Base-by-base conservation (phyloP, 108 stramenopile species). In the Schizochytrium sp. region DNA sequence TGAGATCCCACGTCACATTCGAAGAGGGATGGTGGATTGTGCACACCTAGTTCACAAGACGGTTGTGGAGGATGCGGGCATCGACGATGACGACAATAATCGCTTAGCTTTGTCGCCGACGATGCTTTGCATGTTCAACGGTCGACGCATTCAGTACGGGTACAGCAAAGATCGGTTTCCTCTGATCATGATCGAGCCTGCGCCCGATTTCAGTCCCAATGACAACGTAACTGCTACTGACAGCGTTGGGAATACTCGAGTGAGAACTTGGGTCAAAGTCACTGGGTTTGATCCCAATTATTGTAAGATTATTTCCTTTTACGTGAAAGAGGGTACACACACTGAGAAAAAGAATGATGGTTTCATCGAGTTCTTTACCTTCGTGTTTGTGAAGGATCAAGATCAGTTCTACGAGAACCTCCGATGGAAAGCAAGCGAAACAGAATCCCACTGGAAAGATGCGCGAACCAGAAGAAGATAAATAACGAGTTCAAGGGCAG, bases 321-420 rank as follows among this genome's bases (percentile, higher is more conserved):
- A 1, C 0, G n/a, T 60, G 59, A 60, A 60, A n/a, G 59, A 60
- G 1, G 59, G 59, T n/a, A 60, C 59, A 1, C 59, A 1, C 17
- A 1, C 59, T 15, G 59, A 60, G 1, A 60, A 60, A 60, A 60
- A 1, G 59, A n/a, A 1, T 15, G 59, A 1, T 60, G 59, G 59
- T 19, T 60, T 60, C 59, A n/a, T 60, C 19, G 59, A 60, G 17
- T 60, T 1, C 1, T 1, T 60, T n/a, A 60, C 59, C 59, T 60
- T 60, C n/a, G 59, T 60, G 59, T 60, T 19, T n/a, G 59, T 60
- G 59, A 19, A 19, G 59, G 59, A 60, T 60, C 59, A n/a, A 60
- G 59, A 60, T n/a, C 59, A 60, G 1, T 1, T 60, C 1, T 60
- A 60, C 59, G 17, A 15, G n/a, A 60, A 60, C 59, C 59, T 60